These are phyloP conservation scores for Flaveria floridana DNA, from an alignment of 140 eudicot species.

Conservation along the genomic window DNA sequence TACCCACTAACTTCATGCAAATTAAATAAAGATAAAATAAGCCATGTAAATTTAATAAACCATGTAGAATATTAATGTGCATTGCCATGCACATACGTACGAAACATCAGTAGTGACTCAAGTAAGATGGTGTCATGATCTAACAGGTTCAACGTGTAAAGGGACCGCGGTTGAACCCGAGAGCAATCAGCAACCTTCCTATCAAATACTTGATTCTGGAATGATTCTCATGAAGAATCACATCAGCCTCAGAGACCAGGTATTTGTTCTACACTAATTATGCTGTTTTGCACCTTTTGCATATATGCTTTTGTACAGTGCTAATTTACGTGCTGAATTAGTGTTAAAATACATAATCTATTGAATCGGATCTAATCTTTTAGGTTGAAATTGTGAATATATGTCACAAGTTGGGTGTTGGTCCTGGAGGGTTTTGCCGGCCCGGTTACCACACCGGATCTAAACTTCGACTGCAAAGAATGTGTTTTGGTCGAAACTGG, in stretches of 20 bases:
- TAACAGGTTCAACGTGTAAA: background rate
- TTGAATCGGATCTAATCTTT: background rate
- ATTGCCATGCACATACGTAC: too few relatives aligned
- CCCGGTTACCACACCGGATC: slow-evolving; percentile 47
- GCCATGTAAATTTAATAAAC: too few relatives aligned
- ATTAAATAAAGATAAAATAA: too few relatives aligned
- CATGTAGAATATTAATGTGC: too few relatives aligned
- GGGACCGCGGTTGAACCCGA: background rate
- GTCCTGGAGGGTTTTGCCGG: slow-evolving; percentile 49
- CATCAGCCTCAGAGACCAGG: slow-evolving; percentile 39
- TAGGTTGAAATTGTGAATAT: slow-evolving; percentile 28
- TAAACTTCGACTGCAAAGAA: slow-evolving; percentile 26
- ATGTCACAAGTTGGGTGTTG: slow-evolving; percentile 40
- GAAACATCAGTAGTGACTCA: too few relatives aligned
- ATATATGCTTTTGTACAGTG: background rate
- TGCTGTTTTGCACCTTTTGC: slow-evolving; percentile 1
- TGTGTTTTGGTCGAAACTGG: slow-evolving; percentile 56
- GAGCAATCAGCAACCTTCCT: background rate
- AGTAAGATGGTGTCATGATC: too few relatives aligned
- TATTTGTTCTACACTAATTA: background rate
- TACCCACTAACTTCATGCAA: too few relatives aligned
- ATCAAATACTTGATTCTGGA: slow-evolving; percentile 32
- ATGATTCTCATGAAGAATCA: slow-evolving; percentile 39
- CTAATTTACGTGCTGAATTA: too few relatives aligned
- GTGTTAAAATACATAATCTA: background rate